Conservation (phyloP, 73 alveolate genomes). For the Symbiodinium pilosum region DNA sequence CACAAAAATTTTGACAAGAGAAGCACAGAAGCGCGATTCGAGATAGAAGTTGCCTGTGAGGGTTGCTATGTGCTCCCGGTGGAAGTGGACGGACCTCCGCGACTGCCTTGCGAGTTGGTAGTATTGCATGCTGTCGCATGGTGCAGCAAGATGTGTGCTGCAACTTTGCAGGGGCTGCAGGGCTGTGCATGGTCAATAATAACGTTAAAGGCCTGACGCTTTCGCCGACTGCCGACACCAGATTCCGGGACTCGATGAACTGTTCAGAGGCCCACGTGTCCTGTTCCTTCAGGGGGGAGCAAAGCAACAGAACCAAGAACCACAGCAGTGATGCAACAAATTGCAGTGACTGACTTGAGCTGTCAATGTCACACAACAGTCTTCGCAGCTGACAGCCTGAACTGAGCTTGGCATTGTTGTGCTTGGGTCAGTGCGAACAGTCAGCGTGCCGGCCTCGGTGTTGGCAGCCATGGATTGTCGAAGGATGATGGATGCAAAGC, state of each 20-base stretch:
- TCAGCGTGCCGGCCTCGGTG: neutral
- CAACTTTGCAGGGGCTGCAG: no score
- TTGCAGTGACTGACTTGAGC: no score
- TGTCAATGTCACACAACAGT: no score
- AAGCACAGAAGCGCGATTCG: no score
- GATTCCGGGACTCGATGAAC: conserved; percentile 11
- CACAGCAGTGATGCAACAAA: no score
- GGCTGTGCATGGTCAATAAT: no score
- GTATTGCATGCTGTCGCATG: no score
- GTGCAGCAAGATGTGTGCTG: neutral
- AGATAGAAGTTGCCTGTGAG: no score
- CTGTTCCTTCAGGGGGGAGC: neutral
- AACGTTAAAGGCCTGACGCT: neutral
- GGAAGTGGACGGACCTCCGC: conserved; percentile 55
- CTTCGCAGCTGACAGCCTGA: no score
- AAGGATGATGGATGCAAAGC: no score
- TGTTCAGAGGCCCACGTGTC: neutral
- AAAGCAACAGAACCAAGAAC: no score
- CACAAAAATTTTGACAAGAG: neutral
- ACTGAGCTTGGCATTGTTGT: neutral
- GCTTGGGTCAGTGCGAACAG: neutral
- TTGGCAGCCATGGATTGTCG: no score
- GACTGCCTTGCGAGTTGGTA: conserved; percentile 27
- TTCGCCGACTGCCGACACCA: conserved; percentile 12
- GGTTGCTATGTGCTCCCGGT: conserved; percentile 44